Conservation (phyloP, 2,329 filamentous ascomycete genomes). For the Cladophialophora carrionii region DNA sequence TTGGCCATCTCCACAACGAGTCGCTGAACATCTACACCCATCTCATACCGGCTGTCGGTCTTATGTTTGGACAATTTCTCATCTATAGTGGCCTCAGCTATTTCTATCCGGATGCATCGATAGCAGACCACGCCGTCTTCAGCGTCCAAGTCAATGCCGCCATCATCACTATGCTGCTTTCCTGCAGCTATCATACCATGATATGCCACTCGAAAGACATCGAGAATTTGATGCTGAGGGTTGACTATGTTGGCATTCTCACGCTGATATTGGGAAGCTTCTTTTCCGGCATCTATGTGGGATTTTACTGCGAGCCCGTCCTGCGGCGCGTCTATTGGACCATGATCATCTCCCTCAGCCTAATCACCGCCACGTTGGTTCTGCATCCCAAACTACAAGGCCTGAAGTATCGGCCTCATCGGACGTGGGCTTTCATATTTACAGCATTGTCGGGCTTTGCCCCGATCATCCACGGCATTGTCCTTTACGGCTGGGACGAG, state of each 20-base stretch:
- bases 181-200: slow-evolving; percentile 43
- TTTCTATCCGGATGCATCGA: slow-evolving; percentile 45
- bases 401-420: slow-evolving; percentile 40
- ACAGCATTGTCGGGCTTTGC: slow-evolving; percentile 44
- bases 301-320: slow-evolving; percentile 43
- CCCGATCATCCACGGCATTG: slow-evolving; percentile 42
- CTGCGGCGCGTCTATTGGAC: slow-evolving; percentile 44
- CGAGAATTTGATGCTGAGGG: slow-evolving; percentile 38
- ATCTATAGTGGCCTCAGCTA: slow-evolving; percentile 38
- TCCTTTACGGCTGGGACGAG: slow-evolving; percentile 39
- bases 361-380: slow-evolving; percentile 42
- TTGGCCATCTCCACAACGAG: slow-evolving; percentile 52
- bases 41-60: slow-evolving; percentile 50
- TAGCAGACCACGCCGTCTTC: slow-evolving; percentile 48
- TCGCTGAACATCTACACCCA: slow-evolving; percentile 52
- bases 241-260: slow-evolving; percentile 45
- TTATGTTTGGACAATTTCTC: slow-evolving; percentile 41
- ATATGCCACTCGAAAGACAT: slow-evolving; percentile 43
- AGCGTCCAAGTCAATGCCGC: slow-evolving; percentile 45
- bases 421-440: slow-evolving; percentile 40
- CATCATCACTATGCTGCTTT: slow-evolving; percentile 36
- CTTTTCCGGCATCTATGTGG: slow-evolving; percentile 44
- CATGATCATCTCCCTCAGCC: slow-evolving; percentile 43
- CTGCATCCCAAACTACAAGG: slow-evolving; percentile 44
- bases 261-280: slow-evolving; percentile 44